Base-by-base conservation (phyloP, 768 basidiomycete genomes). In the Panaeolus papilionaceus region DNA sequence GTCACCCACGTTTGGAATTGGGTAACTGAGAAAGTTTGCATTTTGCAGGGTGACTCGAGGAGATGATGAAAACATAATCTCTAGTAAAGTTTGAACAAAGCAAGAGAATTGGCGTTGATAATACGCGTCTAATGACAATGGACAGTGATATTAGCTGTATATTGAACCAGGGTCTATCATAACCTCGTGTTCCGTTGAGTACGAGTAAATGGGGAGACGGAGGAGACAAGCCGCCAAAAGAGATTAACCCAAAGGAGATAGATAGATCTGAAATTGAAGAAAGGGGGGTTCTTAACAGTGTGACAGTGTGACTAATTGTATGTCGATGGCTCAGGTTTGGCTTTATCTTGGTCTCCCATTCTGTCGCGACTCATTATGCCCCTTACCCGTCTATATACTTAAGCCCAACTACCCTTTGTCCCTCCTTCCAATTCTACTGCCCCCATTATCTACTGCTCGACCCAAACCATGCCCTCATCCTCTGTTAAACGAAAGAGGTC, bases 361-460 rank as follows among this genome's bases (percentile, higher is more conserved):
- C 33, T 33, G 33, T 33, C 33, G 33, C 33, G 33, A 47, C 40
- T 51, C 42, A 44, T 63, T 66, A 68, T 62, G 66, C 66, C 58
- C 62, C 66, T 67, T 54, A 62, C 44, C 51, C 67, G 38, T 45
- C 64, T 23, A 20, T 12, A 10, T 49, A 49, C 47, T 49, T 49
- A 49, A 49, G 20, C 20, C 20, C 47, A 20, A 26, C 47, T 49
- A 49, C 23, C 23, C 47, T 8, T 49, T 49, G 47, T 49, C n/a
- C 47, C n/a, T 49, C 47, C 23, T 49, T 49, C 47, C 23, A 23
- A 49, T 23, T 49, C 20, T 9, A 49, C 16, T 49, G n/a, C 1
- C 23, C 47, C 47, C 47, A 1, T 49, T 49, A 20, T 33, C 63
- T 61, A 47, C 38, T 49, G 62, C 40, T 26, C 14, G 42, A 42